A percentile compares a stretch with the other conserved stretches of the same genome.
Conservation (phyloP, 768 basidiomycete species). For the Suillus americanus region DNA sequence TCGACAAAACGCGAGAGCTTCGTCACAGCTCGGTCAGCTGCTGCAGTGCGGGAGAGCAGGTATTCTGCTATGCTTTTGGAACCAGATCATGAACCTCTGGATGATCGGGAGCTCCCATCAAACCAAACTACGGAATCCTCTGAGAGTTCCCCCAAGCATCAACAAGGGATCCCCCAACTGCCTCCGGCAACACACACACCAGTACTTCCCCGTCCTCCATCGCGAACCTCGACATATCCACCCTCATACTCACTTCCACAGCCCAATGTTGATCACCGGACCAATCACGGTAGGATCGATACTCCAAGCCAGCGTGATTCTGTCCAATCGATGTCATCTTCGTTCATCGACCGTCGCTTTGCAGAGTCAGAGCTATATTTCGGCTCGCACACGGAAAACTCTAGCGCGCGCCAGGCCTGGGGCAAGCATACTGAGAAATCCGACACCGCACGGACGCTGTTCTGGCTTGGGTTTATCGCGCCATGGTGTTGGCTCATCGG, state of each 20-base stretch:
- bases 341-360: constrained; percentile 53
- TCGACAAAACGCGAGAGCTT: constrained; percentile 56
- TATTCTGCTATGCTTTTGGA: constrained; percentile 25
- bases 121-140: constrained; percentile 17
- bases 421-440: constrained; percentile 7
- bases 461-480: constrained; percentile 72
- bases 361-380: constrained; percentile 41
- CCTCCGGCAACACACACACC: constrained; percentile 12
- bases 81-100: constrained; percentile 23
- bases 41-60: constrained; percentile 26
- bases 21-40: constrained; percentile 43
- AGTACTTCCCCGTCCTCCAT: constrained; percentile 16
- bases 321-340: constrained; percentile 42
- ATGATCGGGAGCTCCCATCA: constrained; percentile 8
- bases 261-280: constrained; percentile 18
- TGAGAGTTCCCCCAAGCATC: constrained; percentile 4
- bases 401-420: constrained; percentile 25
- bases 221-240: constrained; percentile 21
- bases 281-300: constrained; percentile 15
- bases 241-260: constrained; percentile 25
- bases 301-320: constrained; percentile 27
- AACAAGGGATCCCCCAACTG: constrained; percentile 1
- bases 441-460: constrained; percentile 54
- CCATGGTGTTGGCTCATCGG: constrained; percentile 78
- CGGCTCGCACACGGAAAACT: constrained; percentile 34